Base-by-base conservation (phyloP, 2,329 filamentous ascomycete genomes). In the Botrytis elliptica region DNA sequence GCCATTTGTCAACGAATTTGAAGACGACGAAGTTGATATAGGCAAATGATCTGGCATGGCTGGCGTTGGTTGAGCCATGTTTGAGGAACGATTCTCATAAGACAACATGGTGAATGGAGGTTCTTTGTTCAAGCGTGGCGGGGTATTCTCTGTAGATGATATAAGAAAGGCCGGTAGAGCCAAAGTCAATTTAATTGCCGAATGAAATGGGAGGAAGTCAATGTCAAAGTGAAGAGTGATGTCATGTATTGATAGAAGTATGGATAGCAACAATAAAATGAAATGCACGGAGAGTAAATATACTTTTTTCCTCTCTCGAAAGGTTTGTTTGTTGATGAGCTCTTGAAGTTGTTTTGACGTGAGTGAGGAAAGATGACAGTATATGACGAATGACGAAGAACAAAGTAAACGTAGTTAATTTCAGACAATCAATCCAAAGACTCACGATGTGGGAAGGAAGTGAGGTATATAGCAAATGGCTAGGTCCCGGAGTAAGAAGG, bases 1-100 rank as follows among this genome's bases (percentile, higher is more conserved):
- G 71, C 75, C 75, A 72, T 76, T 78, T 20, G 75, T 62, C 36
- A 78, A 74, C 9, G 75, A 64, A 46, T 55, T 76, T 9, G 77
- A 71, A 14, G 75, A 60, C 3, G 76, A 64, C 40, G 71, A 69
- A 20, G 76, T 69, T 3, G 76, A 66, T 29, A 78, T 74, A 9
- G 79, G 75, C 22, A 81, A 75, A 44, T 77, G 78, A 57, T 80
- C 78, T 18, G 78, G 65, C 14, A 78, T 76, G 7, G 76, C 22
- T 36, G 78, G 75, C 44, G 74, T 75, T 66, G 77, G 74, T 69
- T 78, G 76, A 33, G 67, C 77, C 78, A 79, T 79, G 8, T 76
- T 38, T 57, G 77, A 57, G n/a, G 52, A 67, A 52, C 78, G 77
- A 60, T 77, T 79, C 59, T 80, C 78, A 76, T 79, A 80, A 22